Base-by-base conservation (phyloP, 1,139 yeast genomes). In the Suhomyces bolitotheri region DNA sequence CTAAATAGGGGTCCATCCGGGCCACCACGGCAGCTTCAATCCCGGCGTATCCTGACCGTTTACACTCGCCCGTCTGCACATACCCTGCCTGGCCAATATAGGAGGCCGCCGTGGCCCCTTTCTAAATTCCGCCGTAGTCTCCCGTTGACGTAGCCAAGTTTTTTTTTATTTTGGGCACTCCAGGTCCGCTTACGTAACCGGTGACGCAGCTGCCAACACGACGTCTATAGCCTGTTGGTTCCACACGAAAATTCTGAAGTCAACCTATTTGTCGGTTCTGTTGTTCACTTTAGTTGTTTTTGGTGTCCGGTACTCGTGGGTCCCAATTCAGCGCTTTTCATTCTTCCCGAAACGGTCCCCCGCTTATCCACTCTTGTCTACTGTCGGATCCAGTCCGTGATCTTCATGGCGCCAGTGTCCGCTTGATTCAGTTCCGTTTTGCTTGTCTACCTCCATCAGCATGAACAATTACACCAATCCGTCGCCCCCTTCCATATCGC, bases 401-500 rank as follows among this genome's bases (percentile, higher is more conserved):
- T 17, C 20, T 17, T 17, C 8, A 11, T 17, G 8, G 6, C 7
- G 20, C 8, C 20, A 17, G 20, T 7, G 20, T 17, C 20, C 7
- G 7, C 8, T 17, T 8, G 20, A 7, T 8, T 17, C 7, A 17
- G 20, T 8, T 17, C 25, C 21, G 14, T 10, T 11, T 12, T 15
- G 7, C 23, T 22, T n/a, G 25, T 5, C 23, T 11, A 9, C 14
- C 11, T 22, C 25, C 14, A 8, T 21, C 31, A 34, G 22, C 29
- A 38, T 38, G 41, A 38, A 38, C 24, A 35, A 33, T 22, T 33
- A 22, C 34, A 29, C 42, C 24, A 57, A 58, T 39, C 57, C 62
- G 27, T 56, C 65, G n/a, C 66, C 67, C 14, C 68, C 66, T n/a
- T 39, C 62, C 17, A 58, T 62, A 24, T 53, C 64, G 10, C 48